Evolutionary conservation across 2,329 filamentous ascomycete genomes (phyloP).

Genomic region (Remersonia thermophila): DNA sequence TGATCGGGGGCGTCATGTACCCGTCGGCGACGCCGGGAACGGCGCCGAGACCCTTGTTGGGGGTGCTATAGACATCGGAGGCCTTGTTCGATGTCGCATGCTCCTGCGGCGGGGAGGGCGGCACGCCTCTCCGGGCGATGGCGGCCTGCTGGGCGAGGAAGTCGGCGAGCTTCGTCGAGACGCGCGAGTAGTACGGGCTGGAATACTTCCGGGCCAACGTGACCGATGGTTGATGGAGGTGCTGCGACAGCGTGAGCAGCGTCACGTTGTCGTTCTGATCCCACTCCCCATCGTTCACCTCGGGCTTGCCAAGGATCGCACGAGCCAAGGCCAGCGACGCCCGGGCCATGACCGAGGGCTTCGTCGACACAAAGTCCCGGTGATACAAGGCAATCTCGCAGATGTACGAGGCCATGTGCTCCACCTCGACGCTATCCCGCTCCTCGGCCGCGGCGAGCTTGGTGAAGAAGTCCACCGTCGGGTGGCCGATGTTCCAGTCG

Average conservation of each 20-base stretch:
- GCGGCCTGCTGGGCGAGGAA: slow-evolving; percentile 49
- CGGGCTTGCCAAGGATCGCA: slow-evolving; percentile 70
- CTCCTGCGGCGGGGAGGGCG: slow-evolving; percentile 49
- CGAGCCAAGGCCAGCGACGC: slow-evolving; percentile 76
- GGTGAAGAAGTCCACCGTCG: slow-evolving; percentile 88
- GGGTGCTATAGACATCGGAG: slow-evolving; percentile 60
- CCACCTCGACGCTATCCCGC: slow-evolving; percentile 67
- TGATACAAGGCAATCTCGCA: slow-evolving; percentile 93
- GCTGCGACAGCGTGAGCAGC: slow-evolving; percentile 45
- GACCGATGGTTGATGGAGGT: slow-evolving; percentile 45
- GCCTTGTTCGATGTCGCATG: slow-evolving; percentile 36
- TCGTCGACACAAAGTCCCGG: slow-evolving; percentile 88
- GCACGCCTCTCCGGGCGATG: slow-evolving; percentile 37
- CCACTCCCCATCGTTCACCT: slow-evolving; percentile 67
- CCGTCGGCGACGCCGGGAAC: slow-evolving; percentile 54
- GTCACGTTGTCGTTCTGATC: slow-evolving; percentile 59
- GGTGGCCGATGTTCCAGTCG: slow-evolving; percentile 91
- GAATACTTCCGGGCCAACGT: slow-evolving; percentile 50
- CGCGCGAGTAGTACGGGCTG: slow-evolving; percentile 38
- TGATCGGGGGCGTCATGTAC: slow-evolving; percentile 77
- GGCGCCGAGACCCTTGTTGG: slow-evolving; percentile 60
- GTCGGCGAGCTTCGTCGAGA: slow-evolving; percentile 43
- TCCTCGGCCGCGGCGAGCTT: slow-evolving; percentile 78
- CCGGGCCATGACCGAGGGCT: slow-evolving; percentile 80
- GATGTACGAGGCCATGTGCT: slow-evolving; percentile 90